Conservation (phyloP, 257 asterid genomes). For the Nicotiana benthamiana region DNA sequence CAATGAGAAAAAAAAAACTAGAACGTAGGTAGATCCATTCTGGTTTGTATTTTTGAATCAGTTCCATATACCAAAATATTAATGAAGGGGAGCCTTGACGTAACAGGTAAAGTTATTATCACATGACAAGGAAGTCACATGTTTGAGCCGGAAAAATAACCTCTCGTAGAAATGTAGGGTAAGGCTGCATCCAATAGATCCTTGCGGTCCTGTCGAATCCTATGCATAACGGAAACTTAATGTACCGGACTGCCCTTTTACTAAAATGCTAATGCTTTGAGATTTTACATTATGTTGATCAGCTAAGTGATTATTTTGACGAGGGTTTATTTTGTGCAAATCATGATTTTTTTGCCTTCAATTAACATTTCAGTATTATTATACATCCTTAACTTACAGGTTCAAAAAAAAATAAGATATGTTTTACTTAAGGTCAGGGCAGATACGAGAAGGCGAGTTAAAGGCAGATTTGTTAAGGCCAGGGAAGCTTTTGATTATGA, state of each 20-base stretch:
- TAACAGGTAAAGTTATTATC: too few relatives aligned
- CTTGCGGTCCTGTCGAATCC: too few relatives aligned
- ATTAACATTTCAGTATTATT: not conserved
- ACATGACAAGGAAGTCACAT: too few relatives aligned
- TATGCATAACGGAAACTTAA: too few relatives aligned
- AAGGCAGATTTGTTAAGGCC: conserved; percentile 82
- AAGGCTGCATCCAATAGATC: too few relatives aligned
- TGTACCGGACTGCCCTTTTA: too few relatives aligned
- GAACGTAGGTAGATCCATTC: conserved; percentile 24
- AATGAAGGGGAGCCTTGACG: too few relatives aligned
- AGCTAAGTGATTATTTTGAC: not conserved
- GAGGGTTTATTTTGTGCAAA: not conserved
- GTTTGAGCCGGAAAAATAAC: too few relatives aligned
- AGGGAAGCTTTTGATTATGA: conserved; percentile 51
- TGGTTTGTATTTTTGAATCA: not conserved
- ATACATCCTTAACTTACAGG: conserved; percentile 22
- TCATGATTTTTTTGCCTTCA: not conserved
- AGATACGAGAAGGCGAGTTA: conserved; percentile 74
- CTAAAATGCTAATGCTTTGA: too few relatives aligned
- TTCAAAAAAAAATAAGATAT: conserved; percentile 76
- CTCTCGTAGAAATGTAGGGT: too few relatives aligned
- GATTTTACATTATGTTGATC: too few relatives aligned
- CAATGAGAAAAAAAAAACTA: conserved; percentile 68
- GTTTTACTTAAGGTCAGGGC: conserved; percentile 88
- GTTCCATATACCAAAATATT: too few relatives aligned